Evolutionary conservation across 495 filamentous ascomycete species (phyloP).

Genomic region (Lepraria neglecta): DNA sequence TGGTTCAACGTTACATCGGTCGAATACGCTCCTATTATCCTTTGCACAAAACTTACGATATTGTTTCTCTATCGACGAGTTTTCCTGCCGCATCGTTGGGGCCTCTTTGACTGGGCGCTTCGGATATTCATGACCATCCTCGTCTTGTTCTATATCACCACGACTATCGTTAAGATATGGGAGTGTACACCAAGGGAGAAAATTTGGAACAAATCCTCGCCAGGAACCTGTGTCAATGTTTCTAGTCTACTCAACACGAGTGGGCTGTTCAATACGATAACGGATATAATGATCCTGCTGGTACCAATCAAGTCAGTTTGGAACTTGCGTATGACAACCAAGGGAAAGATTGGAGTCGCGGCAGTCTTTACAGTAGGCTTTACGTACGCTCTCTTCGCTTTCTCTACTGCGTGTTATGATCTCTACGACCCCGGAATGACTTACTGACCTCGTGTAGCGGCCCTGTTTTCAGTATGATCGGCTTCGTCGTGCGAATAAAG

Average conservation of each 20-base stretch:
- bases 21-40: slow-evolving; percentile 36
- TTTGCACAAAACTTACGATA: slow-evolving; percentile 38
- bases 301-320: slow-evolving; percentile 36
- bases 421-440: background rate
- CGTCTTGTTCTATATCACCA: slow-evolving; percentile 33
- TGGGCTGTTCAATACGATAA: slow-evolving; percentile 36
- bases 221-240: slow-evolving; percentile 34
- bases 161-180: slow-evolving; percentile 36
- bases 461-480: slow-evolving; percentile 30
- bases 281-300: slow-evolving; percentile 36
- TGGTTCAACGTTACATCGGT: slow-evolving; percentile 36
- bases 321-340: slow-evolving; percentile 30
- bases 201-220: slow-evolving; percentile 30
- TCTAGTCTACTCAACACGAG: slow-evolving; percentile 33
- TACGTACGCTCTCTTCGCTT: slow-evolving; percentile 25
- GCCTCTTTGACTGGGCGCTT: slow-evolving; percentile 32
- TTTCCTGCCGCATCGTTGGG: slow-evolving; percentile 33
- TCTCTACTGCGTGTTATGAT: background rate
- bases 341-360: slow-evolving; percentile 31
- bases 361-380: slow-evolving; percentile 36
- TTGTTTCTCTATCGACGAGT: slow-evolving; percentile 38
- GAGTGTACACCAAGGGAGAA: slow-evolving; percentile 32
- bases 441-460: slow-evolving; percentile 24
- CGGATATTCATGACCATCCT: slow-evolving; percentile 33
- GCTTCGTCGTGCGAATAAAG: slow-evolving; percentile 26